A percentile compares a stretch with the other conserved stretches of the same genome.
These are phyloP conservation scores for Sporothrix mexicana DNA, from an alignment of 2,329 filamentous ascomycete species.

Conservation along the genomic window DNA sequence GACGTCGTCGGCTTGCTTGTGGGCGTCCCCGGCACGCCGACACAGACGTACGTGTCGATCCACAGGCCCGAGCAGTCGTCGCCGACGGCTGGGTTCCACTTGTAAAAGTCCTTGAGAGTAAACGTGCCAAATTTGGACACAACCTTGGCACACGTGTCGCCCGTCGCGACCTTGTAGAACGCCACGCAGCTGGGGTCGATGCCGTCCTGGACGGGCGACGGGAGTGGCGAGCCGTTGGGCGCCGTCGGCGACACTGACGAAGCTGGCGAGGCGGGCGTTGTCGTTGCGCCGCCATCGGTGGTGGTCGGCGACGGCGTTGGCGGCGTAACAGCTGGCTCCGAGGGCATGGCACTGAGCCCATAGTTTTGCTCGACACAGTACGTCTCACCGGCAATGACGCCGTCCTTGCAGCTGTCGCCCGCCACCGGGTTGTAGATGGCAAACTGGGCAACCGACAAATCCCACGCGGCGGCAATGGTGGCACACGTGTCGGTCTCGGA, in stretches of 20 bases:
- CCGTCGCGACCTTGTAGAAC: slow-evolving; percentile 17
- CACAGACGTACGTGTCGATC: slow-evolving; percentile 33
- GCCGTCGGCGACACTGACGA: background rate
- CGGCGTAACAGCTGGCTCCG: background rate
- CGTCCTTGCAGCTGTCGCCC: slow-evolving; percentile 4
- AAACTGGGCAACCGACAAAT: slow-evolving; percentile 4
- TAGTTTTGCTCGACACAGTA: slow-evolving; percentile 31
- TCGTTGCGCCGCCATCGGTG: background rate
- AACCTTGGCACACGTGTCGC: slow-evolving; percentile 25
- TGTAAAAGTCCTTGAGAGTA: slow-evolving; percentile 31
- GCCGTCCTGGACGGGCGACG: slow-evolving; percentile 20
- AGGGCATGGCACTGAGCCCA: background rate
- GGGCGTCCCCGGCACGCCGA: slow-evolving; percentile 45
- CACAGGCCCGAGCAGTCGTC: slow-evolving; percentile 35
- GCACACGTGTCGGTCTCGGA: slow-evolving; percentile 21
- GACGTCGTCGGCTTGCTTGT: background rate
- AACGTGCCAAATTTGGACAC: slow-evolving; percentile 17
- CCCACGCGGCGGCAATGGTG: slow-evolving; percentile 9
- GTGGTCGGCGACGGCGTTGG: background rate
- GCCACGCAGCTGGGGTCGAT: slow-evolving; percentile 2
- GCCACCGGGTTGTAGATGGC: slow-evolving; percentile 23
- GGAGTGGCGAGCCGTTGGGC: slow-evolving; percentile 9
- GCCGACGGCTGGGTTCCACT: slow-evolving; percentile 36
- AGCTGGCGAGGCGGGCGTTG: background rate
- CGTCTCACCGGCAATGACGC: slow-evolving; percentile 23